Evolutionary conservation across 2,329 filamentous ascomycete species (phyloP).

Genomic region (Aphanoascus verrucosus): DNA sequence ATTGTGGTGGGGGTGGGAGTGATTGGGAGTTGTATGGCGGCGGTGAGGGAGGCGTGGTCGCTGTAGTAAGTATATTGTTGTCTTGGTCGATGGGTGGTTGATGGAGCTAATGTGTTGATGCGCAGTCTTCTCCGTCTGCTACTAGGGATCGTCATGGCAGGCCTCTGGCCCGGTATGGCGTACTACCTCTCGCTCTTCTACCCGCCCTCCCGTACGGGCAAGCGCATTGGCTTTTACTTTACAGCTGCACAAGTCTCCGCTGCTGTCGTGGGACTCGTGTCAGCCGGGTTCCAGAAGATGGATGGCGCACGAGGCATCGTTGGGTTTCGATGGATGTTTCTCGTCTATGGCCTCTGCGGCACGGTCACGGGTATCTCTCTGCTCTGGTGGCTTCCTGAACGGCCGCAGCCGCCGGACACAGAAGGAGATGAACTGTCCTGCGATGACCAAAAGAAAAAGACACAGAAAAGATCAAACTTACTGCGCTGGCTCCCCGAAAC

Average conservation of each 20-base stretch:
- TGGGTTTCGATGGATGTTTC: constrained; percentile 63
- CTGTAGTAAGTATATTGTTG: constrained; percentile 51
- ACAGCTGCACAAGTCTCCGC: constrained; percentile 82
- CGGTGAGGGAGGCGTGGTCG: constrained; percentile 72
- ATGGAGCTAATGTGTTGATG: neutral
- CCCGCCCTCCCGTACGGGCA: constrained; percentile 72
- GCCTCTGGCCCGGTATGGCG: constrained; percentile 93
- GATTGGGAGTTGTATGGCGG: constrained; percentile 73
- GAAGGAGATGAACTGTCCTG: neutral
- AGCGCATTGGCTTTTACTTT: constrained; percentile 81
- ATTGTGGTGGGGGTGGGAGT: constrained; percentile 81
- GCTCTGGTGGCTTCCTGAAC: constrained; percentile 84
- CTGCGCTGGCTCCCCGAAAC: constrained; percentile 53
- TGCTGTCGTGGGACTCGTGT: constrained; percentile 78
- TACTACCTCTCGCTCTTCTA: constrained; percentile 91
- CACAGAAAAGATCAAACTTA: neutral
- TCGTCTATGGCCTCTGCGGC: constrained; percentile 69
- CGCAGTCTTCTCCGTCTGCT: constrained; percentile 62
- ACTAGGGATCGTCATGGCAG: constrained; percentile 76
- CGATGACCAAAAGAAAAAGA: too few species aligned
- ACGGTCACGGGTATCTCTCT: constrained; percentile 60
- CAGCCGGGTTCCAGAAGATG: constrained; percentile 85
- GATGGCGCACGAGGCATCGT: constrained; percentile 65
- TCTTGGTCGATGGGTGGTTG: neutral
- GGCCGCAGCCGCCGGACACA: constrained; percentile 53